These are phyloP conservation scores for Cladorrhinum sp. DNA, from an alignment of 2,329 filamentous ascomycete genomes.

Conservation along the genomic window DNA sequence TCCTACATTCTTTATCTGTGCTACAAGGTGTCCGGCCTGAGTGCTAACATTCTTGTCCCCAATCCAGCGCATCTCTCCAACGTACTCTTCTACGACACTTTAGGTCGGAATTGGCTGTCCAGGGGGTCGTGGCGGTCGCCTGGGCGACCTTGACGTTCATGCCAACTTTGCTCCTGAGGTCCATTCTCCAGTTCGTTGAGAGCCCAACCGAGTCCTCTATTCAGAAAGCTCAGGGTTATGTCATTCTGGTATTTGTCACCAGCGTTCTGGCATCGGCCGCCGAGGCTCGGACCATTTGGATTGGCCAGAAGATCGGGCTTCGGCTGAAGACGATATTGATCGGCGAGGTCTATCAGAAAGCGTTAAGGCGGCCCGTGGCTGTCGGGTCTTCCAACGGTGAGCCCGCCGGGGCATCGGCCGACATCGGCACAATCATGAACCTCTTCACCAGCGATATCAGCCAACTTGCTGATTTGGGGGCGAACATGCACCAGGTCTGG, in stretches of 20 bases:
- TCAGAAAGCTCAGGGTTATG: conserved; percentile 92
- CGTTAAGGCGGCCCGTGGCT: conserved; percentile 81
- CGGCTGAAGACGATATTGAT: conserved; percentile 88
- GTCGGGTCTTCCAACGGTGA: conserved; percentile 47
- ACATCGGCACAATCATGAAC: conserved; percentile 93
- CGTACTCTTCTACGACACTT: conserved; percentile 12
- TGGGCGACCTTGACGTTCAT: conserved; percentile 13
- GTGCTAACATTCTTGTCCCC: conserved; percentile 2
- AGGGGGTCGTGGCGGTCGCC: conserved; percentile 9
- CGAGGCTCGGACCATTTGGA: conserved; percentile 83
- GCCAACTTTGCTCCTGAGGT: conserved; percentile 12
- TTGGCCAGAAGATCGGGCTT: conserved; percentile 89
- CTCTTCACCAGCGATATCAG: conserved; percentile 99
- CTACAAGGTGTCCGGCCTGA: neutral
- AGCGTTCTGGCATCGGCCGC: conserved; percentile 76
- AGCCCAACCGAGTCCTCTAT: conserved; percentile 67
- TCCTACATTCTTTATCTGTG: neutral
- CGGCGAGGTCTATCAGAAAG: conserved; percentile 93
- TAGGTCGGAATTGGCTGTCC: conserved; percentile 10
- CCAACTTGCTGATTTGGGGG: conserved; percentile 90
- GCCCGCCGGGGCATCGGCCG: conserved; percentile 68
- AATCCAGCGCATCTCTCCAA: conserved; percentile 9
- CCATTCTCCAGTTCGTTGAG: conserved; percentile 91
- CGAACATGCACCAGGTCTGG: conserved; percentile 90
- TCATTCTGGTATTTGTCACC: conserved; percentile 79